These are phyloP conservation scores for Cyclotella sp. DNA, from an alignment of 108 stramenopile species.

Conservation along the genomic window DNA sequence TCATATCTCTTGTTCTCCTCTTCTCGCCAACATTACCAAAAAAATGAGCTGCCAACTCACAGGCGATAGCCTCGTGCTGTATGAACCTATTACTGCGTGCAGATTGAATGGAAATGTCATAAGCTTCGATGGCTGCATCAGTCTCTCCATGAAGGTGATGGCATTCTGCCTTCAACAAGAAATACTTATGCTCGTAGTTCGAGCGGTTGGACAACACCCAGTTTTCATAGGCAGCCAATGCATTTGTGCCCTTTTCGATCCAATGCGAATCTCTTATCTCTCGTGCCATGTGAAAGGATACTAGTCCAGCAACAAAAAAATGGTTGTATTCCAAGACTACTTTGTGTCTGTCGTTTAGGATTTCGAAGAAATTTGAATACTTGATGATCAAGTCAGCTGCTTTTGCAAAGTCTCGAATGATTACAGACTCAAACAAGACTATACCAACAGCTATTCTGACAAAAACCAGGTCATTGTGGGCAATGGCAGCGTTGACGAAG, in stretches of 20 bases:
- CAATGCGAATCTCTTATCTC: constrained; percentile 18
- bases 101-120: constrained; percentile 5
- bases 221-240: constrained; percentile 14
- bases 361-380: constrained; percentile 7
- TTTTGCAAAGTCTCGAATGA: constrained; percentile 14
- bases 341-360: background rate
- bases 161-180: constrained; percentile 22
- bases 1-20: constrained; percentile 17
- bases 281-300: constrained; percentile 24
- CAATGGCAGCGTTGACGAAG: constrained; percentile 7
- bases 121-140: constrained; percentile 14
- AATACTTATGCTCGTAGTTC: constrained; percentile 18
- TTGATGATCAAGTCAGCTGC: constrained; percentile 9
- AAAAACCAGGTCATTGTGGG: constrained; percentile 15
- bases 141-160: constrained; percentile 17
- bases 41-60: constrained; percentile 23
- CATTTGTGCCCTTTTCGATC: constrained; percentile 25
- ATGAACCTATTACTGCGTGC: constrained; percentile 1
- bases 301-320: constrained; percentile 16
- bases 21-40: constrained; percentile 21
- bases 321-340: constrained; percentile 9
- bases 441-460: background rate
- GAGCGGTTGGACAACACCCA: constrained; percentile 3
- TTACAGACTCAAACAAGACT: constrained; percentile 8
- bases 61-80: constrained; percentile 10